These are phyloP conservation scores for Apophysomyces sp. DNA, from an alignment of 371 early-diverging fungal genomes.

Conservation along the genomic window DNA sequence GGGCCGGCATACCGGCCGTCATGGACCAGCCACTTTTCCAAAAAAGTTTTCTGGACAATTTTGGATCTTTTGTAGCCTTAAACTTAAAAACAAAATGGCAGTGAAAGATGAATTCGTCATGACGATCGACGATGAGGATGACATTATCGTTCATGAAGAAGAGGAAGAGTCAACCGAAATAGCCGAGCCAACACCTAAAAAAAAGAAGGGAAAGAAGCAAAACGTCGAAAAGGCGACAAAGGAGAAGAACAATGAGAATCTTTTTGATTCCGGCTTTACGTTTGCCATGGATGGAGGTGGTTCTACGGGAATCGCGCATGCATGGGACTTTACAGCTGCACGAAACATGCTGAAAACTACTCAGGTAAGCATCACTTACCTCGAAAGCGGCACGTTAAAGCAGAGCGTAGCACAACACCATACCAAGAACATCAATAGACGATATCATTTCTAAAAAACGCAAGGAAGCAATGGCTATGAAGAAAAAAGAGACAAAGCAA, in stretches of 20 bases:
- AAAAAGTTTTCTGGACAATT: background rate
- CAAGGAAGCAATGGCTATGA: constrained; percentile 34
- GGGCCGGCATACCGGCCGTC: too few species aligned
- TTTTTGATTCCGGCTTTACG: constrained; percentile 68
- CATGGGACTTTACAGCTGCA: constrained; percentile 85
- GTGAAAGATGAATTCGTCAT: constrained; percentile 68
- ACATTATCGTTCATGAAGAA: constrained; percentile 47
- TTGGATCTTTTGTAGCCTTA: background rate
- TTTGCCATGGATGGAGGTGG: constrained; percentile 77
- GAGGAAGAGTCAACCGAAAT: constrained; percentile 26
- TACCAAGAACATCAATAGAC: constrained; percentile 53
- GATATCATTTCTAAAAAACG: constrained; percentile 73
- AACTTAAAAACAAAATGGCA: constrained; percentile 2
- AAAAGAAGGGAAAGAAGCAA: constrained; percentile 21
- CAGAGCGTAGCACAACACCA: constrained; percentile 8
- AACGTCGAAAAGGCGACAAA: constrained; percentile 34
- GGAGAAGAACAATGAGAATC: constrained; percentile 35
- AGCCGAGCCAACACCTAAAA: background rate
- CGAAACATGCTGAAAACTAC: constrained; percentile 68
- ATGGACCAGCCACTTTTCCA: background rate
- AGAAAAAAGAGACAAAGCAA: constrained; percentile 31
- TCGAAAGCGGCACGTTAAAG: background rate
- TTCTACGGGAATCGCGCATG: constrained; percentile 51
- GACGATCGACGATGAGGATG: constrained; percentile 80
- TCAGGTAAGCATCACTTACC: constrained; percentile 25